Evolutionary conservation across 108 stramenopile genomes (phyloP).

Genomic region (Bacterosira constricta): DNA sequence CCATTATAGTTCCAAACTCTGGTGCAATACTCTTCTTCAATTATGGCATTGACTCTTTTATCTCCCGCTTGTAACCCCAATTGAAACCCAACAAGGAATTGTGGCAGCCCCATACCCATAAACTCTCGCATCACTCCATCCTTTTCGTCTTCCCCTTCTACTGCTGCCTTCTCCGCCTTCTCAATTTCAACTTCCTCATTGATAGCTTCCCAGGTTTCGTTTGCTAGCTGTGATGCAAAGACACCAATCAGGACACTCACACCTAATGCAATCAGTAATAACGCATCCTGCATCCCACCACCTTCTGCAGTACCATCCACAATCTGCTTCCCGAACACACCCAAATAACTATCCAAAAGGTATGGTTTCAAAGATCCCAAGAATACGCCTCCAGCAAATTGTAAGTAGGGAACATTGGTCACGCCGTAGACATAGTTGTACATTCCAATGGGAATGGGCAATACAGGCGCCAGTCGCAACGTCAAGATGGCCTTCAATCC

Average conservation of each 20-base stretch:
- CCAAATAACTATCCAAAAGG: conserved; percentile 88
- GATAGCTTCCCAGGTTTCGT: conserved; percentile 86
- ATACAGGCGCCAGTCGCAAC: conserved; percentile 87
- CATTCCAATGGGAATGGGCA: conserved; percentile 92
- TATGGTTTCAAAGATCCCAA: conserved; percentile 93
- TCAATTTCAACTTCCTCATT: conserved; percentile 72
- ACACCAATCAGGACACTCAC: conserved; percentile 86
- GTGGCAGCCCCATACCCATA: conserved; percentile 62
- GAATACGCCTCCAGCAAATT: conserved; percentile 91
- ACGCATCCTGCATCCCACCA: conserved; percentile 63
- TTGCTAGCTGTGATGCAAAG: conserved; percentile 81
- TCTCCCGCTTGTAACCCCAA: conserved; percentile 59
- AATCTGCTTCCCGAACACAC: conserved; percentile 79
- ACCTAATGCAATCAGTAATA: conserved; percentile 71
- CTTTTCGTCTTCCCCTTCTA: conserved; percentile 36
- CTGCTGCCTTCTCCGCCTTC: conserved; percentile 46
- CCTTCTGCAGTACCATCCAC: conserved; percentile 67
- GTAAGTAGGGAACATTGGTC: conserved; percentile 73
- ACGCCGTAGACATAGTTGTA: conserved; percentile 96
- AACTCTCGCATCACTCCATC: conserved; percentile 64
- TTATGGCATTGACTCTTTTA: conserved; percentile 56
- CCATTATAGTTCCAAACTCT: conserved; percentile 77
- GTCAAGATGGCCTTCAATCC: conserved; percentile 93
- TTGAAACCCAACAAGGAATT: conserved; percentile 76
- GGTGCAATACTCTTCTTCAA: conserved; percentile 66